Evolutionary conservation across 768 basidiomycete genomes (phyloP).

Genomic region (Hirschioporus abietinus): DNA sequence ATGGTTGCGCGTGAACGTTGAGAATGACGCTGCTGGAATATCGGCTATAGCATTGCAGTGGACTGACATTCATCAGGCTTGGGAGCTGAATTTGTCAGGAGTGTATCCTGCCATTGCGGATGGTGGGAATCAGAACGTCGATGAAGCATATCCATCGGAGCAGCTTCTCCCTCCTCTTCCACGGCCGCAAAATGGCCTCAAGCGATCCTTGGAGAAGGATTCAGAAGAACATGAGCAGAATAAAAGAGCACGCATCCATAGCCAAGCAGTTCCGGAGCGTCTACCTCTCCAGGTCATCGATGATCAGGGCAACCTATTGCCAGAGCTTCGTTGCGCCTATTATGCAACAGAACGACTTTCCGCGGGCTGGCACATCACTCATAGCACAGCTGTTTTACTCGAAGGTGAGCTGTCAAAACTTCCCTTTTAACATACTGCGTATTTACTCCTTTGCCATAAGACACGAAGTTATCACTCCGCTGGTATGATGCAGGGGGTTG

Average conservation of each 20-base stretch:
- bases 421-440: too few species aligned
- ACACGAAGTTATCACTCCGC: slow-evolving; percentile 13
- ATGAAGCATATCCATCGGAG: background rate
- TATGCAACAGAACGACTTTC: background rate
- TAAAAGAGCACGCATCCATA: background rate
- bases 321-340: background rate
- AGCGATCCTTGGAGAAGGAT: background rate
- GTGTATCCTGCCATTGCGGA: background rate
- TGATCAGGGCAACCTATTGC: background rate
- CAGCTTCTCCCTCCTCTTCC: background rate
- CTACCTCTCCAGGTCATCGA: background rate
- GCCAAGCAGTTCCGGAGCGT: background rate
- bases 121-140: too few species aligned
- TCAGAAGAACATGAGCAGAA: background rate
- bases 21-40: too few species aligned
- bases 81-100: background rate
- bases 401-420: background rate
- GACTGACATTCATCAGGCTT: background rate
- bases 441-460: background rate
- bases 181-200: background rate
- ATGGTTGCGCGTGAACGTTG: background rate
- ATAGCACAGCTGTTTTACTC: background rate
- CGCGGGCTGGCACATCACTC: background rate
- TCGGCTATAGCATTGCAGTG: too few species aligned
- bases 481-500: slow-evolving; percentile 23